A percentile compares a stretch with the other conserved stretches of the same genome.
Conservation (phyloP, 1,139 yeast species). For the Hemisphaericaspora lyxosophila region DNA sequence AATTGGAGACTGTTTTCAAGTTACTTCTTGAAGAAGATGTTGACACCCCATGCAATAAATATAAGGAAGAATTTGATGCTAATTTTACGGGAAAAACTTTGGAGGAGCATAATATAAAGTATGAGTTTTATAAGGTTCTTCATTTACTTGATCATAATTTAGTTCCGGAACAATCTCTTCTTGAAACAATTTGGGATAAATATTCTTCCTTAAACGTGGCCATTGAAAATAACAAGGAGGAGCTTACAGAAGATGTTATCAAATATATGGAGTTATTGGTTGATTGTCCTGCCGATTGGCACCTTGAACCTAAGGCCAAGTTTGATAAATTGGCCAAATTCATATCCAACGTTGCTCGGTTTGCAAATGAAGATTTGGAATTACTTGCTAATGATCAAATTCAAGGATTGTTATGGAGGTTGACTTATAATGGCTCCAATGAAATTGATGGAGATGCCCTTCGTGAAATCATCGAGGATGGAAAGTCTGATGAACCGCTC, state of each 20-base stretch:
- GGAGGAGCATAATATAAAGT: conserved; percentile 33
- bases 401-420: conserved; percentile 37
- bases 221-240: conserved; percentile 14
- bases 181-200: conserved; percentile 27
- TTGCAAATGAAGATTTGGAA: conserved; percentile 26
- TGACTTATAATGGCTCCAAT: conserved; percentile 17
- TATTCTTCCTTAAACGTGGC: conserved; percentile 21
- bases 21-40: conserved; percentile 6
- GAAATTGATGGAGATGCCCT: conserved; percentile 9
- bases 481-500: conserved; percentile 1
- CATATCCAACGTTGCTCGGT: conserved; percentile 26
- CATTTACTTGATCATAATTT: conserved; percentile 36
- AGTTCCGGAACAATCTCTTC: conserved; percentile 27
- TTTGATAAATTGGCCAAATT: conserved; percentile 29
- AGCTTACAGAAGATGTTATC: conserved; percentile 29
- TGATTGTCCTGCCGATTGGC: conserved; percentile 26
- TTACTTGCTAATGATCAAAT: conserved; percentile 28
- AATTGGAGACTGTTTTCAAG: conserved; percentile 8
- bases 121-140: conserved; percentile 36
- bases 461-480: conserved; percentile 13
- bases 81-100: conserved; percentile 18
- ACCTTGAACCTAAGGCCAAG: conserved; percentile 16
- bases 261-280: conserved; percentile 32
- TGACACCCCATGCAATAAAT: not conserved
- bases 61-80: conserved; percentile 17